Evolutionary conservation across 2,329 filamentous ascomycete genomes (phyloP).

Genomic region (Xylaria sp.): DNA sequence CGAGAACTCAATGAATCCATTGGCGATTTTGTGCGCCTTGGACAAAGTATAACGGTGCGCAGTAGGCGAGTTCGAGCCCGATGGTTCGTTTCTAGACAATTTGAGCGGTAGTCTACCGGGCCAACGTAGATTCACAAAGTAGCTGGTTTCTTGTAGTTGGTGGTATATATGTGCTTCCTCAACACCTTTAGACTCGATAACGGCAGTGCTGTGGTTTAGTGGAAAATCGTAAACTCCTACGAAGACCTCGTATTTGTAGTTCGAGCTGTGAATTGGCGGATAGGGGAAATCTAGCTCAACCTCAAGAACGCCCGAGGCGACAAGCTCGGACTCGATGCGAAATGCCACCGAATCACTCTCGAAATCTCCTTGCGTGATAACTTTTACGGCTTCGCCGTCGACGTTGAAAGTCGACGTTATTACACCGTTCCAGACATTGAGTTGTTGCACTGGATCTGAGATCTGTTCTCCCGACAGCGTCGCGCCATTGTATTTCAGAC

Average conservation of each 20-base stretch:
- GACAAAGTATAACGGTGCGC: slow-evolving; percentile 52
- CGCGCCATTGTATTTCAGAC: slow-evolving; percentile 51
- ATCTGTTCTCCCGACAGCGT: slow-evolving; percentile 50
- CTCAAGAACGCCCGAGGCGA: slow-evolving; percentile 50
- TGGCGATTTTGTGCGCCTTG: slow-evolving; percentile 13
- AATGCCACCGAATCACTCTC: slow-evolving; percentile 54
- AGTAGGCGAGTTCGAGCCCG: slow-evolving; percentile 41
- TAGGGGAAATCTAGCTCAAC: slow-evolving; percentile 59
- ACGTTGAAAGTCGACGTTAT: slow-evolving; percentile 54
- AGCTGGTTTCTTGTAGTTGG: slow-evolving; percentile 53
- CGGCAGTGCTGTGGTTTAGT: slow-evolving; percentile 53
- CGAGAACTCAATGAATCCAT: slow-evolving; percentile 47
- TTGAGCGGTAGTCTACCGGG: slow-evolving; percentile 38
- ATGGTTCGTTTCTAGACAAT: slow-evolving; percentile 42
- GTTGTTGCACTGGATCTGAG: slow-evolving; percentile 49
- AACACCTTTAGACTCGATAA: slow-evolving; percentile 31
- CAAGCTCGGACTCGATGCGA: slow-evolving; percentile 52
- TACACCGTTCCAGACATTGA: slow-evolving; percentile 54
- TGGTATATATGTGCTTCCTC: slow-evolving; percentile 52
- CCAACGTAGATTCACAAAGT: slow-evolving; percentile 55
- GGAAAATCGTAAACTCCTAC: slow-evolving; percentile 55
- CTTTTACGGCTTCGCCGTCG: slow-evolving; percentile 48
- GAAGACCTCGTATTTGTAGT: slow-evolving; percentile 59
- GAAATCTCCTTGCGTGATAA: slow-evolving; percentile 54
- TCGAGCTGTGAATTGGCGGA: slow-evolving; percentile 53